Evolutionary conservation across 139 green algal genomes (phyloP).

Genomic region (Chlamydomonas schloesseri): DNA sequence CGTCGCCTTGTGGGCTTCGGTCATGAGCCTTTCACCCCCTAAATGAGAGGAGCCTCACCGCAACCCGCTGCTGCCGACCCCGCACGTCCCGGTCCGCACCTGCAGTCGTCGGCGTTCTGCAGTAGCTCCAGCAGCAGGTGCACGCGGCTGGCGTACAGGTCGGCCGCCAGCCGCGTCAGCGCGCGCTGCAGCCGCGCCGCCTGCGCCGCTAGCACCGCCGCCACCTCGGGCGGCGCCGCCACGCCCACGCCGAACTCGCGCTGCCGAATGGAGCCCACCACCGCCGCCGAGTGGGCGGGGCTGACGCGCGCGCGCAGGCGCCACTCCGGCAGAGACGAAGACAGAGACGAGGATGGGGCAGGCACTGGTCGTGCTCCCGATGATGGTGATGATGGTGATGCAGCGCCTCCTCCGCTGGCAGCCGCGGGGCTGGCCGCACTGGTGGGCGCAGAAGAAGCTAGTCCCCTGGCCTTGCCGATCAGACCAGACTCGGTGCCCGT

Average conservation of each 20-base stretch:
- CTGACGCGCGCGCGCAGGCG: neutral
- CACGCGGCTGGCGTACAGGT: constrained; percentile 38
- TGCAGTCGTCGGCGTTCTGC: constrained; percentile 61
- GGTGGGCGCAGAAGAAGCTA: no score
- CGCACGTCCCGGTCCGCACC: neutral
- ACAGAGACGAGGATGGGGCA: no score
- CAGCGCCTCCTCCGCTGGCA: no score
- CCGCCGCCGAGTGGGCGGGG: neutral
- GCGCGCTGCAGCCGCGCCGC: constrained; percentile 24
- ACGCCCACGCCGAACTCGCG: constrained; percentile 43
- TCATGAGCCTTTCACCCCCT: no score
- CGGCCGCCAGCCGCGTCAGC: constrained; percentile 34
- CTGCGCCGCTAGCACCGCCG: constrained; percentile 40
- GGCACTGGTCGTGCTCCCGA: no score
- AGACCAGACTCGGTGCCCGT: no score
- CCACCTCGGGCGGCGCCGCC: constrained; percentile 25
- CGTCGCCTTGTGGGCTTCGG: no score
- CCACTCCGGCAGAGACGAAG: constrained; percentile 7
- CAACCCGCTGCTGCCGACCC: no score
- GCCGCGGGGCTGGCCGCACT: no score
- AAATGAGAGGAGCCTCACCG: no score
- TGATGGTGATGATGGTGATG: no score
- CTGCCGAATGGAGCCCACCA: constrained; percentile 38
- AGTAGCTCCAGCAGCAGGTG: constrained; percentile 56
- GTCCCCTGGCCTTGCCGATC: no score